Evolutionary conservation across 2,329 filamentous ascomycete genomes (phyloP), one percentile per base, ranked within the genome.

Genomic region (Alternaria consortialis): DNA sequence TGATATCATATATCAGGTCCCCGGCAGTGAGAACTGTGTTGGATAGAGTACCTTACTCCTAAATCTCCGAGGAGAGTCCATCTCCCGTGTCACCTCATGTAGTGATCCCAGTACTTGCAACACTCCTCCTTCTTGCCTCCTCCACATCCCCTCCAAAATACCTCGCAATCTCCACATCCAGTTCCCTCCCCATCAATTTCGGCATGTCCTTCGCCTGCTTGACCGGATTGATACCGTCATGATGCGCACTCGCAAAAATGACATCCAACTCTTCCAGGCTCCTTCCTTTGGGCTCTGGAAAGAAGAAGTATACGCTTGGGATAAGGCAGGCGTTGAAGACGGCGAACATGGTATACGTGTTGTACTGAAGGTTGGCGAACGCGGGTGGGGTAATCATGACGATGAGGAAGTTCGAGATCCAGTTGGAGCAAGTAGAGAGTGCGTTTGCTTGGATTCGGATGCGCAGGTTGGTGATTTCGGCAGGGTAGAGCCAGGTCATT

Each of bases 391-490:
- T 87, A 61, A 89, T 86, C 83, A 88, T 87, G 59, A 89, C 87
- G 23, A 89, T 85, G 68, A 88, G 76, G 74, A 89, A 88, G 87
- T 87, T 65, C 6, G 56, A 58, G 5, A 59, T 43, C 60, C 61
- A 62, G 40, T 66, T 65, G 0, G 55, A 59, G 20, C 58, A 59
- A 0, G 62, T 60, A 7, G 40, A 56, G 15, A 36, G 64, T 0
- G 90, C 89, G 62, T 92, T 92, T 11, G 90, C 90, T 68, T 89
- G 88, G 3, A 90, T 90, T n/a, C 90, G 85, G 1, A 91, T 84
- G 60, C 88, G 84, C 0, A 91, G 78, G 0, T 90, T 89, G 69
- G 91, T 92, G 61, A 92, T 92, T 73, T 93, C 90, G 2, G 90
- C 88, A 0, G 87, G 88, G 57, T 90, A 90, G 0, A 90, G 75